Conservation (phyloP, 2,329 filamentous ascomycete genomes). For the Onygenales sp. region DNA sequence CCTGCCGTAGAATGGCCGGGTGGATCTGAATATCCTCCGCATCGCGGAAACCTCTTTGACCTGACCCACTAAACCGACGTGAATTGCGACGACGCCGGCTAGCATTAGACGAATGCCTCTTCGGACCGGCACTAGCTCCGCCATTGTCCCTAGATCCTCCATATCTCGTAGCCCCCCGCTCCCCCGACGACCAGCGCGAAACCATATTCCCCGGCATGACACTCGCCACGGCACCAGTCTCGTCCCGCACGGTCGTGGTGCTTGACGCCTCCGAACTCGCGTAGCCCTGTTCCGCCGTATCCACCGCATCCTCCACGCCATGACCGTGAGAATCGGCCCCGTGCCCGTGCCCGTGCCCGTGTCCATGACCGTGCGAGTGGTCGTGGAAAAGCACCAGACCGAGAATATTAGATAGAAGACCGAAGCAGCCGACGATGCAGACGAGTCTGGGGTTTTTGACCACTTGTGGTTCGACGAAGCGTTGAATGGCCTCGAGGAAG, state of each 20-base stretch:
- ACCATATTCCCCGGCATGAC: slow-evolving; percentile 52
- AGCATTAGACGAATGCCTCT: neutral
- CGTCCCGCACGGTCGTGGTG: slow-evolving; percentile 40
- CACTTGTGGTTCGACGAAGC: slow-evolving; percentile 82
- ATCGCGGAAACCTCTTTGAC: slow-evolving; percentile 42
- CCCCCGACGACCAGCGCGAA: neutral
- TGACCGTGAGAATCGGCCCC: slow-evolving; percentile 35
- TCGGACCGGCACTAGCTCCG: neutral
- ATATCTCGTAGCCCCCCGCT: slow-evolving; percentile 8
- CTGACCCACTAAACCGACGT: slow-evolving; percentile 44
- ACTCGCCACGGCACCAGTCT: slow-evolving; percentile 51
- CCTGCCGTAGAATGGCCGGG: slow-evolving; percentile 80
- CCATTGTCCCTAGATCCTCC: slow-evolving; percentile 12
- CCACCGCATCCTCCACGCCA: slow-evolving; percentile 42
- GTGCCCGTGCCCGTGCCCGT: slow-evolving; percentile 42
- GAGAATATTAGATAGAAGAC: slow-evolving; percentile 77
- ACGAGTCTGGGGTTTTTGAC: slow-evolving; percentile 80
- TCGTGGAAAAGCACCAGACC: slow-evolving; percentile 89
- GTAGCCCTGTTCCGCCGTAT: slow-evolving; percentile 30
- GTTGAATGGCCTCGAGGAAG: slow-evolving; percentile 85
- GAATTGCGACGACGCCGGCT: slow-evolving; percentile 18
- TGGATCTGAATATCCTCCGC: slow-evolving; percentile 72
- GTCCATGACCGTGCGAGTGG: slow-evolving; percentile 74
- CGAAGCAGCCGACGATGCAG: slow-evolving; percentile 77
- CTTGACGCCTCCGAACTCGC: slow-evolving; percentile 24